Percentiles rank a stretch among this genome's conserved stretches.
phyloP scores from a whole-genome alignment of 1,284 basidiomycete genomes.

The Stygiomarasmius scandens region DNA sequence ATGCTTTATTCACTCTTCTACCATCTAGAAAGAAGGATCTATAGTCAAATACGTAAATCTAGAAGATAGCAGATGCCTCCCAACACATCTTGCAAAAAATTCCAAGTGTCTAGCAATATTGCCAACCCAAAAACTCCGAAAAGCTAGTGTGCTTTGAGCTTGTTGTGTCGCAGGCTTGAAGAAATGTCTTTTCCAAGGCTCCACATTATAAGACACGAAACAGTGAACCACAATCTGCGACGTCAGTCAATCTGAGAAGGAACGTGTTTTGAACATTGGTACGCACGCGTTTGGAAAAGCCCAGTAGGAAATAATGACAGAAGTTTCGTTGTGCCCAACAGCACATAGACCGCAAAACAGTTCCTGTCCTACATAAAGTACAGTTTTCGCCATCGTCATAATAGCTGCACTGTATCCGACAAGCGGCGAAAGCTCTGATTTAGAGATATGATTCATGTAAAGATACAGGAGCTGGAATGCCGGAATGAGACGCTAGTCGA shows the following conservation, averaged over 20 bases:
- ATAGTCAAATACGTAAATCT: too few relatives aligned
- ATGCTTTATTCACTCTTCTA: too few relatives aligned
- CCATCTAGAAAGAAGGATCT: too few relatives aligned
- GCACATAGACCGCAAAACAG: conserved; percentile 46
- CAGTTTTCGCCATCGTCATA: conserved; percentile 58
- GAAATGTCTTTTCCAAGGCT: conserved; percentile 38
- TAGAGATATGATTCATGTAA: conserved; percentile 28
- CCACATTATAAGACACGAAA: conserved; percentile 40
- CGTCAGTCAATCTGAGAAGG: neutral
- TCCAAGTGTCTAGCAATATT: too few relatives aligned
- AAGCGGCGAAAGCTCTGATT: conserved; percentile 28
- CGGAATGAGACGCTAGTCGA: neutral
- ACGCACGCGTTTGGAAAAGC: conserved; percentile 51
- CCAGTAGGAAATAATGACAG: conserved; percentile 45
- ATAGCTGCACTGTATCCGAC: conserved; percentile 50
- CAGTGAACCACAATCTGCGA: conserved; percentile 43
- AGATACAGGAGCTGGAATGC: conserved; percentile 44
- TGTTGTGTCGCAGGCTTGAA: neutral
- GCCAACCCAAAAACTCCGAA: too few relatives aligned
- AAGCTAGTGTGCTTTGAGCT: neutral
- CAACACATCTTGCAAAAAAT: too few relatives aligned
- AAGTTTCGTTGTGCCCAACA: conserved; percentile 50
- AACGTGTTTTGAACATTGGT: conserved; percentile 3
- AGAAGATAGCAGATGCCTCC: too few relatives aligned
- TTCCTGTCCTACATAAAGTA: conserved; percentile 53